Percentiles rank a stretch among this genome's conserved stretches.
These are phyloP conservation scores for Cymbopogon citratus DNA, from an alignment of 176 grass and related monocot species.

Conservation along the genomic window DNA sequence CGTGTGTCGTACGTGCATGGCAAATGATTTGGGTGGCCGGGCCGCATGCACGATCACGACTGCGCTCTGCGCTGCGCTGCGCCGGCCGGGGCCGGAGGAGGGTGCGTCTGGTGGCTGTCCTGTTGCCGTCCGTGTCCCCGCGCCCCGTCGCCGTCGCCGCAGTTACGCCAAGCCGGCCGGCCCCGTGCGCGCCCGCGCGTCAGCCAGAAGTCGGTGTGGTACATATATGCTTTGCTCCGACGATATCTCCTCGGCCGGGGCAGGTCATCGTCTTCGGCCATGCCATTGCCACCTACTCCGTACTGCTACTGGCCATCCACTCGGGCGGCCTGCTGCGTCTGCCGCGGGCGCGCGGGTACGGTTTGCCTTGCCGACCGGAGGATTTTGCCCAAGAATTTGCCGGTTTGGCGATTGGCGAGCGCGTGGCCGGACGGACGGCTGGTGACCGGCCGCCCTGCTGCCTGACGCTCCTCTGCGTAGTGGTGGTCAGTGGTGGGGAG, in stretches of 20 bases:
- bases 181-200: background rate
- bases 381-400: background rate
- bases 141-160: background rate
- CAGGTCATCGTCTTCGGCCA: background rate
- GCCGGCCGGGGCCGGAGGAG: too few species aligned
- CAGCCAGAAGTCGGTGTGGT: background rate
- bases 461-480: too few species aligned
- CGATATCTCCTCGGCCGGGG: background rate
- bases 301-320: background rate
- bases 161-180: background rate
- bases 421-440: background rate
- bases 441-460: background rate
- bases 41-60: background rate
- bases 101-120: background rate
- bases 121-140: background rate
- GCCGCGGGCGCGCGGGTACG: too few species aligned
- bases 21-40: background rate
- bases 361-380: too few species aligned
- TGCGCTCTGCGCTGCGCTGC: background rate
- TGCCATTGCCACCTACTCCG: too few species aligned
- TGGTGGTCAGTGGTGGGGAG: too few species aligned
- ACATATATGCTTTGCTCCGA: background rate
- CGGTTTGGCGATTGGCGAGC: too few species aligned
- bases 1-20: slow-evolving; percentile 23
- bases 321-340: background rate